Evolutionary conservation across 345 rosid species (phyloP).

Genomic region (Dovyalis caffra): DNA sequence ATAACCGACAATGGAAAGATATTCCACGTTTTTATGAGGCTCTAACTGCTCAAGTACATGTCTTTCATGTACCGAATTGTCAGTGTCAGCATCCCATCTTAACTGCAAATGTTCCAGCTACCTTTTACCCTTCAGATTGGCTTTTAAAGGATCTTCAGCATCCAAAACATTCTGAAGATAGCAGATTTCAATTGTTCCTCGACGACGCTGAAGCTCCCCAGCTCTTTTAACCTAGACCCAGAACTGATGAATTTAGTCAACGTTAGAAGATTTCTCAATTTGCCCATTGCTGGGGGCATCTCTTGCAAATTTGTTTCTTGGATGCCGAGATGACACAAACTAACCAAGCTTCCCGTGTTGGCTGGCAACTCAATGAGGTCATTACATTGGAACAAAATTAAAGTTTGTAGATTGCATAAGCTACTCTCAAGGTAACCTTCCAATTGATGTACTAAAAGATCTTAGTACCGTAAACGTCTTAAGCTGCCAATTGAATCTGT

Average conservation of each 20-base stretch:
- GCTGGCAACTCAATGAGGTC: not conserved
- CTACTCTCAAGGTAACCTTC: too few species aligned
- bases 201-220: not conserved
- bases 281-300: not conserved
- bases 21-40: not conserved
- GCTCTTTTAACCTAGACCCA: not conserved
- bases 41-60: not conserved
- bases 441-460: too few species aligned
- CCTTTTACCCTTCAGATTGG: not conserved
- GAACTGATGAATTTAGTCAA: not conserved
- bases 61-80: not conserved
- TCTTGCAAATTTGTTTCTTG: not conserved
- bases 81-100: not conserved
- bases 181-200: not conserved
- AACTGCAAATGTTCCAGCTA: not conserved
- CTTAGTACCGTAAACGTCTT: too few species aligned
- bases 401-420: too few species aligned
- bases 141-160: not conserved
- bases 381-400: too few species aligned
- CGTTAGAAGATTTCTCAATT: not conserved
- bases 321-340: too few species aligned
- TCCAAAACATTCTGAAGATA: conserved; percentile 2
- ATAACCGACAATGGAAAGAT: too few species aligned
- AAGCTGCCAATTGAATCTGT: too few species aligned
- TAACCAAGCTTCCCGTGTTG: too few species aligned